Percentiles rank a stretch among this genome's conserved stretches.
These are phyloP conservation scores for Phytopythium cucurbitacearum DNA, from an alignment of 352 stramenopile species.

Conservation along the genomic window DNA sequence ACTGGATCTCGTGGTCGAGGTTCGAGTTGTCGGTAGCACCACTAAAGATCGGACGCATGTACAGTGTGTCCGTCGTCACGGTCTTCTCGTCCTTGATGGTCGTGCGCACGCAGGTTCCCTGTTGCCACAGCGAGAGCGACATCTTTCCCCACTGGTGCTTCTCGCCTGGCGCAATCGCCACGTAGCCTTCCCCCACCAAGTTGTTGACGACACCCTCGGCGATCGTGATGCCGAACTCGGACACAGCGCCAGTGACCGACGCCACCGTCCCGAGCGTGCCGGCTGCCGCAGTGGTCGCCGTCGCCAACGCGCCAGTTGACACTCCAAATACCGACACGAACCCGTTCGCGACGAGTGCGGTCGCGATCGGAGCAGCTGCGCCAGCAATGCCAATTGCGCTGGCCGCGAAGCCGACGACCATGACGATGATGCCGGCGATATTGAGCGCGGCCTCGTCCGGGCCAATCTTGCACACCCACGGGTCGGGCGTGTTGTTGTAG, in stretches of 20 bases:
- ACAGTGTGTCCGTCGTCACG: constrained; percentile 32
- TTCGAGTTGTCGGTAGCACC: constrained; percentile 35
- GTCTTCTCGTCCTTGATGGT: constrained; percentile 29
- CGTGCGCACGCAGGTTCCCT: constrained; percentile 38
- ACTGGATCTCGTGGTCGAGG: constrained; percentile 41
- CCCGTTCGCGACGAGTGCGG: constrained; percentile 18
- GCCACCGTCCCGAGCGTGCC: constrained; percentile 12
- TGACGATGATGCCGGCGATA: constrained; percentile 25
- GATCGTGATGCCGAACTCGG: constrained; percentile 26
- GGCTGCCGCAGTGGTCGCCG: constrained; percentile 10
- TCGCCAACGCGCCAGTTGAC: constrained; percentile 19
- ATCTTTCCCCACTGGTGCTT: constrained; percentile 36
- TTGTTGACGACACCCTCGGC: constrained; percentile 29
- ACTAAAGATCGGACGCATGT: constrained; percentile 57
- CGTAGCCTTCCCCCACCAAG: constrained; percentile 27
- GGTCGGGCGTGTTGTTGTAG: constrained; percentile 35
- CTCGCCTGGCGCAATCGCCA: constrained; percentile 21
- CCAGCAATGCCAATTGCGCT: constrained; percentile 23
- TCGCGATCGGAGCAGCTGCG: constrained; percentile 21
- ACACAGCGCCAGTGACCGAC: constrained; percentile 20
- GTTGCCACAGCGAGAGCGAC: constrained; percentile 44
- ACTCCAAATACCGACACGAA: constrained; percentile 27
- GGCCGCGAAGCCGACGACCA: constrained; percentile 16
- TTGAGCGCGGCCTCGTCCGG: constrained; percentile 34
- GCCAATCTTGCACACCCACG: constrained; percentile 35